Conservation (phyloP, 2,329 filamentous ascomycete species). For the Neonectria punicea region DNA sequence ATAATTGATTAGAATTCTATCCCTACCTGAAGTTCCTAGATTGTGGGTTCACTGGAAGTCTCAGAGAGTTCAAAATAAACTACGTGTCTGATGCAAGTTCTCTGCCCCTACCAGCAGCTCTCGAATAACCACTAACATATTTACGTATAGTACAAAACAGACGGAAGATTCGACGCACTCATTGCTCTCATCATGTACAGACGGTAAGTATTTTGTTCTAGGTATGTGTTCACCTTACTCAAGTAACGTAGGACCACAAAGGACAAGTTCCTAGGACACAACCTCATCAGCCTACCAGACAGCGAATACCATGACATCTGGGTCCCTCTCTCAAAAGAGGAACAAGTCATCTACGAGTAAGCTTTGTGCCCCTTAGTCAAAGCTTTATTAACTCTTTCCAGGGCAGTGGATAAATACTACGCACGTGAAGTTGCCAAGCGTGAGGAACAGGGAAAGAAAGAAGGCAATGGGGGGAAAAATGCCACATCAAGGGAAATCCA, state of each 20-base stretch:
- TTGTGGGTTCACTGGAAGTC: conserved; percentile 22
- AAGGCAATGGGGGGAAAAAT: not conserved
- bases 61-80: conserved; percentile 16
- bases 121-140: too few relatives aligned
- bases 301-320: conserved; percentile 30
- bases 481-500: not conserved
- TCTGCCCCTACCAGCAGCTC: too few relatives aligned
- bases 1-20: conserved; percentile 45
- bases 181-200: conserved; percentile 43
- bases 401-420: conserved; percentile 9
- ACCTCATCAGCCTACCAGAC: conserved; percentile 41
- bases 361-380: too few relatives aligned
- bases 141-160: conserved; percentile 22
- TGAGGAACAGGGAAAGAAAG: not conserved
- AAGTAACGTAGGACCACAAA: conserved; percentile 36
- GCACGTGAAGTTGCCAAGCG: not conserved
- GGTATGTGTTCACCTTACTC: not conserved
- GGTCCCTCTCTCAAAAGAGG: conserved; percentile 41
- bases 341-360: conserved; percentile 42
- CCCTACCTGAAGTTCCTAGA: conserved; percentile 49
- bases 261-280: conserved; percentile 42
- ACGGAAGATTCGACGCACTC: conserved; percentile 32
- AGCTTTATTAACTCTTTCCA: not conserved
- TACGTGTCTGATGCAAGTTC: conserved; percentile 35
- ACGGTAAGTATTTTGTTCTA: conserved; percentile 30